Base-by-base conservation (phyloP, 805 yeast genomes). In the Tetrapisispora phaffii region DNA sequence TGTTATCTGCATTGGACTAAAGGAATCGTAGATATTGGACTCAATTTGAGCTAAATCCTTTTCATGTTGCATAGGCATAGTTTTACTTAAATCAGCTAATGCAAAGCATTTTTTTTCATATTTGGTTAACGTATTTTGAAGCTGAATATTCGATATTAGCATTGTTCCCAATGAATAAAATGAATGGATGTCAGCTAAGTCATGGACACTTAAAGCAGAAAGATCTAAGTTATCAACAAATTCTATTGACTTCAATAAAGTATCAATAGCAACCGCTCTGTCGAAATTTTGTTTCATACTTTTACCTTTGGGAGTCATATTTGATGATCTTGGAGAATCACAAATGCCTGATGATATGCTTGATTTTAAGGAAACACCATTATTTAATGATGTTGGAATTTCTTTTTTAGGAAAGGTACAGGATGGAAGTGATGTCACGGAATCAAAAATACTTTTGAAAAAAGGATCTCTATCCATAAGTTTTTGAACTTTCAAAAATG, bases 341-440 rank as follows among this genome's bases (percentile, higher is more conserved):
- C 34, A 33, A 1, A 17, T 28, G 2, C 33, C n/a, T 15, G 13
- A 10, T 19, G 35, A 5, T 4, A 23, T 6, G 3, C 7, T 15
- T 9, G 21, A 16, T 2, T 33, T 38, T 19, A 17, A 6, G 4
- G 12, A 8, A 9, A 13, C 12, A 12, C 24, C 23, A 21, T 3
- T 2, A 3, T 5, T 23, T 23, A 7, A 3, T n/a, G 13, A 6
- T 7, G 5, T 21, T 2, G n/a, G 6, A 26, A 17, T 10, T 10
- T 19, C 17, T 15, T 28, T 34, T 35, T 34, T 21, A 33, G 37
- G 56, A 44, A 34, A 51, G 51, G 26, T 35, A 53, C 55, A 55
- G 2, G 73, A 64, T 0, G 79, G 77, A 9, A 72, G 56, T 0
- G 75, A 68, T 44, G 74, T 56, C 0, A 74, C 76, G 0, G 80